These are phyloP conservation scores for Nannizziopsis arthrosporioides DNA, from an alignment of 2,329 filamentous ascomycete species.

Conservation along the genomic window DNA sequence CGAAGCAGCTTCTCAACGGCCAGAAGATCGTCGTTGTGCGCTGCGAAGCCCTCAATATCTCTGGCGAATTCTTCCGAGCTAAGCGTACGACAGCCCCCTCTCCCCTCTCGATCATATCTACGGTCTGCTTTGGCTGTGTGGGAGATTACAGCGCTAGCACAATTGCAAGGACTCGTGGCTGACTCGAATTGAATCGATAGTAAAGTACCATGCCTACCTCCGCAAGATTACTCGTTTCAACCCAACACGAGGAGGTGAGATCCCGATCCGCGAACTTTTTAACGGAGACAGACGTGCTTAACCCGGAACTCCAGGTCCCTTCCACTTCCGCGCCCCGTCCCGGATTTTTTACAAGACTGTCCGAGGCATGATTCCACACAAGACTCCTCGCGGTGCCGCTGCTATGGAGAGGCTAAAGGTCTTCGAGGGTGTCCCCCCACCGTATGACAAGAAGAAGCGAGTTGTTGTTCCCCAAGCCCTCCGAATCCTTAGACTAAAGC, in stretches of 20 bases:
- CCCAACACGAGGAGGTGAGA: conserved; percentile 91
- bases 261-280: conserved; percentile 12
- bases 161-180: neutral
- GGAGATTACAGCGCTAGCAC: neutral
- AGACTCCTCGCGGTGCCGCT: conserved; percentile 93
- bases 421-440: conserved; percentile 97
- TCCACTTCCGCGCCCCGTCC: conserved; percentile 98
- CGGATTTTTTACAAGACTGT: conserved; percentile 99
- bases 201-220: conserved; percentile 99
- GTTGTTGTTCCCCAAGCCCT: conserved; percentile 98
- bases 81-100: conserved; percentile 72
- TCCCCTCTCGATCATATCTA: conserved; percentile 8
- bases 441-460: conserved; percentile 99
- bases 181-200: conserved; percentile 41
- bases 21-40: conserved; percentile 99
- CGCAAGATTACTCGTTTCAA: conserved; percentile 99
- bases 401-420: conserved; percentile 98
- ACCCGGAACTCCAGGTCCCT: conserved; percentile 55
- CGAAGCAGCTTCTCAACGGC: conserved; percentile 97
- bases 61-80: conserved; percentile 99
- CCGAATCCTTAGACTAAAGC: conserved; percentile 90
- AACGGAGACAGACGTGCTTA: conserved; percentile 11
- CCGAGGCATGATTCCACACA: conserved; percentile 99
- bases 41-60: conserved; percentile 99
- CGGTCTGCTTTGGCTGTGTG: conserved; percentile 1